Base-by-base conservation (phyloP, 441 rosid species). In the Pelargonium myrrhifolium region DNA sequence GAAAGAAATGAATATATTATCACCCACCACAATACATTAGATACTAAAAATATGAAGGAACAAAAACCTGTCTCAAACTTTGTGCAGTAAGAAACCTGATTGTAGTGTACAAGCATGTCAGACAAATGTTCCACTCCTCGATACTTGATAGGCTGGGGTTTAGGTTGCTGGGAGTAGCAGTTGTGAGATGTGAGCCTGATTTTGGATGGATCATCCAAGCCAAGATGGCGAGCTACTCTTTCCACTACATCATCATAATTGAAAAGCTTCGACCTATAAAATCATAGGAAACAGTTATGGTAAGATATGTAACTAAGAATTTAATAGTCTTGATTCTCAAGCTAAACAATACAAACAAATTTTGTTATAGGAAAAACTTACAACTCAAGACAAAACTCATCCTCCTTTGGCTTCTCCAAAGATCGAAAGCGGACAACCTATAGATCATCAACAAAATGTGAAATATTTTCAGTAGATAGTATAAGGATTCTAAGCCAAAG, bases 91-190 rank as follows among this genome's bases (percentile, higher is more conserved):
- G 64, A 26, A 75, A 86, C 91, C 91, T 88, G 90, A 80, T 88
- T 94, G 70, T 88, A 89, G 78, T 92, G 98, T 66, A 83, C 79
- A 74, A 94, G 82, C 98, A 94, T 92, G 76, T 94, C 98, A 15
- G 88, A 80, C 73, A 93, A 79, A 82, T 76, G 95, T 62, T 91
- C 89, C 28, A 87, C 84, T 69, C 99, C 97, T 66, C 85, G 88
- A 75, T 87, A 92, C 76, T 87, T 91, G 31, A 94, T 82, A 18
- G 97, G 89, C 66, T 87, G 95, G 31, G 99, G 97, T 78, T 94
- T 91, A 64, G 99, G 98, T 77, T 89, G 97, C 84, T 88, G 98
- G 73, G 99, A 89, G 80, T 94, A 87, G 86, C 94, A 94, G 80
- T 92, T 94, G 84, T 92, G 97, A 81, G 98, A 80, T 49, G 97